Evolutionary conservation across 805 yeast species (phyloP).

Genomic region (Kodamaea hsintzibuensis): DNA sequence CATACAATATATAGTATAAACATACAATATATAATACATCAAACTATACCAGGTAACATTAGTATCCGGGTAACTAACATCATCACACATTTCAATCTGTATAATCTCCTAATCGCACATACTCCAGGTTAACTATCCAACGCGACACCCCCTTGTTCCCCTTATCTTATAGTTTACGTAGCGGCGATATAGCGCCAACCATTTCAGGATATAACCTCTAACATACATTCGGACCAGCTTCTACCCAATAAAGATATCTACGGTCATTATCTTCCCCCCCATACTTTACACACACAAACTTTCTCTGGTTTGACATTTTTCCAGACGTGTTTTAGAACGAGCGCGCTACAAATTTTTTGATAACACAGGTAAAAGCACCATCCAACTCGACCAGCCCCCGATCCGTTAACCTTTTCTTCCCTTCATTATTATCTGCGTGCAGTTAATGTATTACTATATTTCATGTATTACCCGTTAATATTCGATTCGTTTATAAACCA

Average conservation of each 20-base stretch:
- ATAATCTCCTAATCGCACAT: background rate
- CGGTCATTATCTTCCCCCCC: background rate
- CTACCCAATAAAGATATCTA: background rate
- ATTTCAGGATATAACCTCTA: background rate
- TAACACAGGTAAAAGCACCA: background rate
- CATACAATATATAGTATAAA: no score
- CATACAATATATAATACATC: background rate
- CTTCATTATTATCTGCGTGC: background rate
- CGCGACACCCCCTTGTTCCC: background rate
- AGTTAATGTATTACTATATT: background rate
- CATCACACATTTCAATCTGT: background rate
- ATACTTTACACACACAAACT: background rate
- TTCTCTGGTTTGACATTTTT: background rate
- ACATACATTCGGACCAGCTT: background rate
- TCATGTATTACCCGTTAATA: background rate
- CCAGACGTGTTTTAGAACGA: slow-evolving; percentile 4
- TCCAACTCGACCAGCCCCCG: background rate
- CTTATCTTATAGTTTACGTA: background rate
- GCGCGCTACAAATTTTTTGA: slow-evolving; percentile 2
- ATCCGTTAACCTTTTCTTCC: background rate
- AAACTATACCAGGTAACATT: background rate
- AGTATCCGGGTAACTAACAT: background rate
- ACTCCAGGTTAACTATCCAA: background rate
- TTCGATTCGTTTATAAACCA: background rate
- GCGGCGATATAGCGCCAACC: background rate